Base-by-base conservation (phyloP, 2,329 filamentous ascomycete species). In the Neopestalotiopsis sp. region DNA sequence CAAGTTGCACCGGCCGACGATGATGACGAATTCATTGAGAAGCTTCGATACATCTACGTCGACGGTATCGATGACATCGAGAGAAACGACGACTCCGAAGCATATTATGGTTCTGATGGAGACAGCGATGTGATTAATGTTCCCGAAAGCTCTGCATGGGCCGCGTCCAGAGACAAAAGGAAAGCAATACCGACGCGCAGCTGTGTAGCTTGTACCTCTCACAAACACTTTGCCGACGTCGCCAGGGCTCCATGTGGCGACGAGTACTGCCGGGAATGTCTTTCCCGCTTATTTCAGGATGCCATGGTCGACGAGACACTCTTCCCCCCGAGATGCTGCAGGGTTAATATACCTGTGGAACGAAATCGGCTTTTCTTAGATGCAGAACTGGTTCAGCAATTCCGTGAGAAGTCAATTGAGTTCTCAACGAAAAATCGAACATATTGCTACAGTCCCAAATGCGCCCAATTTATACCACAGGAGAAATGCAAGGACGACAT, bases 241-340 rank as follows among this genome's bases (percentile, higher is more conserved):
- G 67, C 67, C 10, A 59, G 59, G 24, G 71, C 70, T 10, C 76
- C 75, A n/a, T 78, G 75, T 40, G 2, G 49, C 2, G 86, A 90
- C 70, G 72, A 81, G 2, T 90, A 89, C 75, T 91, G 88, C 71
- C 74, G 74, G 0, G 70, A 70, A 1, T 90, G 89, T 72, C 71
- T 90, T 0, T 72, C 72, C 2, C 67, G 70, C 0, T 80, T 89
- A 0, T 86, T 90, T 73, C n/a, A 69, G 1, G 67, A 74, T 0
- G 79, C 85, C 0, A 79, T 86, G 28, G 76, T 68, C 0, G 85
- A 89, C 69, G 85, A 90, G 67, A 79, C 82, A 0, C 72, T 87
- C 0, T 90, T 88, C 68, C 88, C 88, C 0, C 87, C 88, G 0
- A 80, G 81, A 1, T 90, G 88, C 76, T 90, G 88, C 72, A 69